Base-by-base conservation (phyloP, 2,329 filamentous ascomycete species). In the Fusarium anthophilum region DNA sequence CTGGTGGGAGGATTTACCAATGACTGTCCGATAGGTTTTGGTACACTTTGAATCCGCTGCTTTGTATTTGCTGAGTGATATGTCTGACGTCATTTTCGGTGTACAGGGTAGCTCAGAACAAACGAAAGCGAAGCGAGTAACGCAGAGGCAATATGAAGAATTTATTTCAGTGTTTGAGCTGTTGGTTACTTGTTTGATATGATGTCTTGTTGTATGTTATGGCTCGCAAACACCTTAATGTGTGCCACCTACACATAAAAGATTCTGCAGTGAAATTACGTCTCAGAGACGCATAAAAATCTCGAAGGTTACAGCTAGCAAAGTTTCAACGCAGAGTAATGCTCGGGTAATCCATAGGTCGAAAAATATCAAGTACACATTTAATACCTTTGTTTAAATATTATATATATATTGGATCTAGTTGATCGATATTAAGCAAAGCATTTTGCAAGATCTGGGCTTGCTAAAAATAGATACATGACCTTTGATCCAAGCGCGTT, bases 281-380 rank as follows among this genome's bases (percentile, higher is more conserved):
- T 6, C 1, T 37, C 35, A 35, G 14, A 15, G 32, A 15, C 13
- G 6, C 2, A 3, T 35, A 8, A 35, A 3, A 8, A 3, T 35
- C 0, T 15, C 2, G 0, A 1, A 3, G 6, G 6, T 15, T 15
- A 1, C 8, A 35, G 2, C 14, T 6, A 35, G 14, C 6, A 15
- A 14, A 35, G 14, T 6, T 8, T 35, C 1, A 8, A 35, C 8
- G 32, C 14, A 15, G 0, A 3, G 3, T 1, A 15, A 35, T 1
- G 14, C 32, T 8, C 1, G 15, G 14, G 0, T 6, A 15, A 7
- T 3, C 14, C 0, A 15, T 15, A 0, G 8, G 18, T 13, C 11
- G 12, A 20, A 45, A 26, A 7, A 10, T 4, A 2, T 10, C 6
- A 22, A 28, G 0, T 35, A 8, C 14, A 8, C 6, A 35, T 15